Percentiles rank a stretch among this genome's conserved stretches.
phyloP scores from a whole-genome alignment of 805 yeast species.

The Saturnispora dispora region DNA sequence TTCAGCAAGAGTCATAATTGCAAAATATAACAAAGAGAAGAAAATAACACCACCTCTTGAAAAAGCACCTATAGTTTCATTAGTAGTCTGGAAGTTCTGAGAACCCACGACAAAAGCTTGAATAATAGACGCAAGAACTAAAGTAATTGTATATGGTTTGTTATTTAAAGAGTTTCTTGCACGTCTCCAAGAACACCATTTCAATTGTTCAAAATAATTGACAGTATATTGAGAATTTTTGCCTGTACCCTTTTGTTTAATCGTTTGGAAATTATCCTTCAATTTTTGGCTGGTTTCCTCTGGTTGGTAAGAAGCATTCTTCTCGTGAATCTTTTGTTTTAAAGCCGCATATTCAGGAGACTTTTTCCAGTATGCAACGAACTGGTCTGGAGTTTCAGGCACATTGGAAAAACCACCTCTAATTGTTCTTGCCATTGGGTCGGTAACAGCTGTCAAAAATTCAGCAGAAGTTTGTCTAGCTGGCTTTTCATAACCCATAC shows the following conservation, averaged over 20 bases:
- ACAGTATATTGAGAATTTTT: slow-evolving; percentile 32
- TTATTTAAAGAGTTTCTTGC: slow-evolving; percentile 48
- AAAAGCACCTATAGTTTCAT: slow-evolving; percentile 23
- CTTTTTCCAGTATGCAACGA: slow-evolving; percentile 49
- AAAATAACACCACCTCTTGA: slow-evolving; percentile 55
- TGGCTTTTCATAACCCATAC: slow-evolving; percentile 56
- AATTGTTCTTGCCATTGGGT: slow-evolving; percentile 47
- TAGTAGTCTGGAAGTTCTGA: slow-evolving; percentile 22
- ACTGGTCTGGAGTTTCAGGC: slow-evolving; percentile 49
- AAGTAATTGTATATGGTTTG: slow-evolving; percentile 41
- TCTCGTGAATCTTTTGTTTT: slow-evolving; percentile 28
- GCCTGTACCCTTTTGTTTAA: slow-evolving; percentile 33
- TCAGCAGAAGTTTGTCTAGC: slow-evolving; percentile 62
- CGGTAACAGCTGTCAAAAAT: slow-evolving; percentile 57
- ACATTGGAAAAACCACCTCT: slow-evolving; percentile 42
- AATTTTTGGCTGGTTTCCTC: slow-evolving; percentile 27
- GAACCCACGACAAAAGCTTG: slow-evolving; percentile 56
- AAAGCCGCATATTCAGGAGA: slow-evolving; percentile 43
- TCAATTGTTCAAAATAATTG: slow-evolving; percentile 41
- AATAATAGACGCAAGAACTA: slow-evolving; percentile 40
- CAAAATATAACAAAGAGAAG: slow-evolving; percentile 50
- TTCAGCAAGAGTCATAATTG: slow-evolving; percentile 54
- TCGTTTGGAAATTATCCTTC: slow-evolving; percentile 24
- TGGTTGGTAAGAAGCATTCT: slow-evolving; percentile 24
- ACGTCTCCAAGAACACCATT: slow-evolving; percentile 45